These are phyloP conservation scores for Pichia nanzhaoensis DNA, from an alignment of 805 yeast species.

Conservation along the genomic window DNA sequence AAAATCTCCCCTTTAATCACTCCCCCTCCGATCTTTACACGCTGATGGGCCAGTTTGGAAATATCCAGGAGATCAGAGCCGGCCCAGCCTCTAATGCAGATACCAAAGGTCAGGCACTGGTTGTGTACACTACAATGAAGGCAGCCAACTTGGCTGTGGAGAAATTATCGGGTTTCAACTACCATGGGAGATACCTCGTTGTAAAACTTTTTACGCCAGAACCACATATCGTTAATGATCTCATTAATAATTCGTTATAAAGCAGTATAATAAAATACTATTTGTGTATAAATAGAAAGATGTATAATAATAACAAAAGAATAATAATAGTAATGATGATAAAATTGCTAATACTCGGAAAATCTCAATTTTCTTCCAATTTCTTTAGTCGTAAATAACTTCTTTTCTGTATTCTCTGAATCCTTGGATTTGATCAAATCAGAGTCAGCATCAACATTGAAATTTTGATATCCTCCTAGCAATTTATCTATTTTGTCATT, in stretches of 20 bases:
- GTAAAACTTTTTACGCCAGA: slow-evolving; percentile 43
- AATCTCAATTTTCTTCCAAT: slow-evolving; percentile 60
- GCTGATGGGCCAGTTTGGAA: slow-evolving; percentile 49
- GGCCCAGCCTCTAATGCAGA: slow-evolving; percentile 29
- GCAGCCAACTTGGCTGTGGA: slow-evolving; percentile 46
- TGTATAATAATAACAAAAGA: neutral
- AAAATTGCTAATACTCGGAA: slow-evolving; percentile 43
- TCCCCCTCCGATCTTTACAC: slow-evolving; percentile 41
- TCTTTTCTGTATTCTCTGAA: slow-evolving; percentile 7
- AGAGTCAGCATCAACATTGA: slow-evolving; percentile 54
- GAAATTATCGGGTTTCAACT: slow-evolving; percentile 55
- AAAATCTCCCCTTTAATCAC: slow-evolving; percentile 50
- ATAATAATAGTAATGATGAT: neutral
- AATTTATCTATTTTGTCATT: slow-evolving; percentile 30
- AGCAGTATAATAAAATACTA: neutral
- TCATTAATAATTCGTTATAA: slow-evolving; percentile 8
- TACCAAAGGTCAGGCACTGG: slow-evolving; percentile 47
- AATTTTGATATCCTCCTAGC: slow-evolving; percentile 84
- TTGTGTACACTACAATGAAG: slow-evolving; percentile 42
- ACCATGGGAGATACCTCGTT: slow-evolving; percentile 52
- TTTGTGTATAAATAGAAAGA: neutral
- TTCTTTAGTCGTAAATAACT: slow-evolving; percentile 34
- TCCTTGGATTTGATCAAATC: slow-evolving; percentile 52
- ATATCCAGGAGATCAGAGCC: slow-evolving; percentile 45
- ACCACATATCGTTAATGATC: slow-evolving; percentile 23